phyloP scores from a whole-genome alignment of 116 monocot species.

The Dioscorea cayenensis region DNA sequence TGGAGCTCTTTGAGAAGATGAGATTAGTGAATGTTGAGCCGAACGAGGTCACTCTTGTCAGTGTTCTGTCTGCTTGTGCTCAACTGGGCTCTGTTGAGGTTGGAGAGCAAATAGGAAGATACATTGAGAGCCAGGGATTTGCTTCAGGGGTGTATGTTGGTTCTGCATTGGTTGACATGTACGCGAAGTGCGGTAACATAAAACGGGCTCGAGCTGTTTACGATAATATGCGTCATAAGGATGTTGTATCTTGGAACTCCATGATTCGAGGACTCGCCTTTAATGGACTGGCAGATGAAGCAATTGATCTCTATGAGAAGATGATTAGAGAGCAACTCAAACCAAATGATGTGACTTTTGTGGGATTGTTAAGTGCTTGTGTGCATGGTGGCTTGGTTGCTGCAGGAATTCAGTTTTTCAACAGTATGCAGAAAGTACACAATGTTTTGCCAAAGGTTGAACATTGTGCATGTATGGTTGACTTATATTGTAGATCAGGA shows the following conservation, averaged over 20 bases:
- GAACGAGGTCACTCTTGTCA: conserved; percentile 79
- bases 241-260: conserved; percentile 50
- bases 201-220: conserved; percentile 20
- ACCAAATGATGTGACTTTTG: conserved; percentile 72
- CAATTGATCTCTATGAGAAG: conserved; percentile 45
- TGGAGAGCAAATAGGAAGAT: conserved; percentile 55
- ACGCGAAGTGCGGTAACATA: conserved; percentile 80
- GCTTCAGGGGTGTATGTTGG: conserved; percentile 12
- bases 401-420: conserved; percentile 44
- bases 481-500: conserved; percentile 69
- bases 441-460: conserved; percentile 58
- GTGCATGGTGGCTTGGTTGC: conserved; percentile 81
- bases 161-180: conserved; percentile 62
- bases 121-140: conserved; percentile 38
- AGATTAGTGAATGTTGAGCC: conserved; percentile 30
- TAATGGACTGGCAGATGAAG: conserved; percentile 53
- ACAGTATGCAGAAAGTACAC: conserved; percentile 42
- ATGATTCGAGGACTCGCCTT: conserved; percentile 56
- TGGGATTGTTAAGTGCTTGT: conserved; percentile 68
- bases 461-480: conserved; percentile 76
- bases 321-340: conserved; percentile 30
- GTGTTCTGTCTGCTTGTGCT: conserved; percentile 67
- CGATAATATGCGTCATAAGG: conserved; percentile 23
- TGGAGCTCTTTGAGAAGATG: conserved; percentile 79
- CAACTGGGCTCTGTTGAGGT: conserved; percentile 65